A percentile compares a stretch with the other conserved stretches of the same genome.
phyloP scores from a whole-genome alignment of 164 flowering plant species.

The Platanus orientalis region DNA sequence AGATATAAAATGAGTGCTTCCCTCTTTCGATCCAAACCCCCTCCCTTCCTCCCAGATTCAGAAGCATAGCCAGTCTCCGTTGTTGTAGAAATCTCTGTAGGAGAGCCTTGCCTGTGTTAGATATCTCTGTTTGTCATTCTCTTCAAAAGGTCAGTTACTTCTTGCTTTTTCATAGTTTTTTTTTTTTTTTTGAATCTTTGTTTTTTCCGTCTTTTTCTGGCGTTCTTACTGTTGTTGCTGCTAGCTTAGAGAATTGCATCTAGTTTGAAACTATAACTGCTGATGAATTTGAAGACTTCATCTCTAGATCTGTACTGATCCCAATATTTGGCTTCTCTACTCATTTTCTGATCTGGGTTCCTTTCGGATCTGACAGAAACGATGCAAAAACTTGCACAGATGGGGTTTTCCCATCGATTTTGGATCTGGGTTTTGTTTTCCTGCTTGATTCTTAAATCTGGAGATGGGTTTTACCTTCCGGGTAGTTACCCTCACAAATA shows the following conservation, averaged over 20 bases:
- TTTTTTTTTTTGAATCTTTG: not conserved
- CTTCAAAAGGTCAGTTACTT: not conserved
- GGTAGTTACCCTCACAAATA: constrained; percentile 86
- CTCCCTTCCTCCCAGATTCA: not conserved
- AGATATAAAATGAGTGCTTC: too few relatives aligned
- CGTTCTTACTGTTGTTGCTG: not conserved
- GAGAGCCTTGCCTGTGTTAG: not conserved
- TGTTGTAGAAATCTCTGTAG: not conserved
- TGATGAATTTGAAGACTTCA: not conserved
- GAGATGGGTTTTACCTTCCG: constrained; percentile 73
- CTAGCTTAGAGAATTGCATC: not conserved
- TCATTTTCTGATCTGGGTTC: constrained; percentile 20
- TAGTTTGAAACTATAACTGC: not conserved
- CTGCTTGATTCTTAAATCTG: constrained; percentile 32
- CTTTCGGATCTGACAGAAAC: constrained; percentile 35
- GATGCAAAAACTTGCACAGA: constrained; percentile 9
- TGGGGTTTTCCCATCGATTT: constrained; percentile 31
- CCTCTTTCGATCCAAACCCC: not conserved
- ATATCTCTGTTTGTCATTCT: not conserved
- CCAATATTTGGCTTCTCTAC: not conserved
- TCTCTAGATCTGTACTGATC: not conserved
- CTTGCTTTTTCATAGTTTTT: not conserved
- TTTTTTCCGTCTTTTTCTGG: not conserved
- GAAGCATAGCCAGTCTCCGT: not conserved
- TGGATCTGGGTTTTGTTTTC: constrained; percentile 40